Percentiles rank a stretch among this genome's conserved stretches.
These are phyloP conservation scores for Canariomyces notabilis DNA, from an alignment of 2,329 filamentous ascomycete species.

Conservation along the genomic window DNA sequence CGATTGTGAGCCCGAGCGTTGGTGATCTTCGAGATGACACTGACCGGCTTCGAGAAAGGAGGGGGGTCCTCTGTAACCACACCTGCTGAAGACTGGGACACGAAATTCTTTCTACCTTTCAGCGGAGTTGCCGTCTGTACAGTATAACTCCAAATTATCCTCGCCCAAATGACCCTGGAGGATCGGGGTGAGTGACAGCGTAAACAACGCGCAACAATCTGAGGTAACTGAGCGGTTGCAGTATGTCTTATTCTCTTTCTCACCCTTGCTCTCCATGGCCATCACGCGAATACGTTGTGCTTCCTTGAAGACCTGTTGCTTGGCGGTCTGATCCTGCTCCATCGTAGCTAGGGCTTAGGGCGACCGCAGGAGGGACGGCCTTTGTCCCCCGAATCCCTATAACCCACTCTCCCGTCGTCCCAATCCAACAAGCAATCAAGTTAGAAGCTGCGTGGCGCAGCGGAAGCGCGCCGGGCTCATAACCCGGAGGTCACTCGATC, in stretches of 20 bases:
- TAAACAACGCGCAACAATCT: too few species aligned
- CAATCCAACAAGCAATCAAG: background rate
- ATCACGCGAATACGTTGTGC: background rate
- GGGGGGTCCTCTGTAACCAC: background rate
- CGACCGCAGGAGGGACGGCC: too few species aligned
- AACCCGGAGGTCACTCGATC: constrained; percentile 10
- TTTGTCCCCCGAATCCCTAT: background rate
- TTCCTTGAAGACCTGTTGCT: background rate
- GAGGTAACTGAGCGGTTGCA: background rate
- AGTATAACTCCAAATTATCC: too few species aligned
- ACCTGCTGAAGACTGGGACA: background rate
- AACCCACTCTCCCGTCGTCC: background rate
- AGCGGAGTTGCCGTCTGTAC: too few species aligned
- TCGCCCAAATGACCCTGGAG: too few species aligned
- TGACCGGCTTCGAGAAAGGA: constrained; percentile 16
- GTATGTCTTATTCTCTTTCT: background rate
- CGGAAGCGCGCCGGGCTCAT: constrained; percentile 9
- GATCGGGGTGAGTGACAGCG: too few species aligned
- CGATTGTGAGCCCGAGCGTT: constrained; percentile 15
- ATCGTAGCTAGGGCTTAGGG: too few species aligned
- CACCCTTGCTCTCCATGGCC: background rate
- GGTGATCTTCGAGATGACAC: constrained; percentile 22
- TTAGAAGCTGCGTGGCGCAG: constrained; percentile 7
- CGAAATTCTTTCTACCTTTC: background rate
- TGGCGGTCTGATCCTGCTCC: background rate